Base-by-base conservation (phyloP, 495 filamentous ascomycete genomes). In the Tricharina praecox region DNA sequence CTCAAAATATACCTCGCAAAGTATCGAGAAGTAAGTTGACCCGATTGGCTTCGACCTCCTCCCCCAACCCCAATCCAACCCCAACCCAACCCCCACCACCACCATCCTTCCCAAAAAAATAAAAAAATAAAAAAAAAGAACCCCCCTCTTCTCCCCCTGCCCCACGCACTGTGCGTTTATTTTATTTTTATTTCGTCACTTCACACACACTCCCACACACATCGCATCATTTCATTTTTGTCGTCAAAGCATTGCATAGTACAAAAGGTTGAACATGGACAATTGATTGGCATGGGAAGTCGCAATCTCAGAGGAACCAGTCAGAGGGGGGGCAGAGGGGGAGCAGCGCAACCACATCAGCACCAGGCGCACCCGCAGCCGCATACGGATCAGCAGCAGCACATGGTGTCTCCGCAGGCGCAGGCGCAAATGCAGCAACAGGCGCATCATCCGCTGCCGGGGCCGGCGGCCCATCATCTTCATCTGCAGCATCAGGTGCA, bases 1-100 rank as follows among this genome's bases (percentile, higher is more conserved):
- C 72, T 97, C 39, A 96, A 96, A 67, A 95, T 97, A 52, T 97
- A 97, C 62, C 73, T 97, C 45, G 81, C 87, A 50, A 88, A 95
- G 66, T 97, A 96, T 67, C 79, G 90, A 65, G 90, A 97, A 71
- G 88, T 96, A 76, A 77, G 79, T 71, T 57, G 54, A 58, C 54
- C 55, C 50, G 54, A 50, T 42, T 58, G 41, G 2, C n/a, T 44
- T 44, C 23, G n/a, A 8, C 20, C 20, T 23, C 23, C 13, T 44
- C 28, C 13, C 23, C 4, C 41, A 24, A 23, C 16, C 30, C 44
- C 35, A n/a, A 1, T 28, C 44, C 44, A 47, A 2, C 30, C 42
- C 48, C 42, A 35, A 4, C 40, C 18, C 42, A n/a, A n/a, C n/a
- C n/a, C n/a, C n/a, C n/a, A n/a, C n/a, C n/a, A n/a, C n/a, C n/a